These are phyloP conservation scores for Gracilaria domingensis DNA, from an alignment of 23 red algal species.

Conservation along the genomic window DNA sequence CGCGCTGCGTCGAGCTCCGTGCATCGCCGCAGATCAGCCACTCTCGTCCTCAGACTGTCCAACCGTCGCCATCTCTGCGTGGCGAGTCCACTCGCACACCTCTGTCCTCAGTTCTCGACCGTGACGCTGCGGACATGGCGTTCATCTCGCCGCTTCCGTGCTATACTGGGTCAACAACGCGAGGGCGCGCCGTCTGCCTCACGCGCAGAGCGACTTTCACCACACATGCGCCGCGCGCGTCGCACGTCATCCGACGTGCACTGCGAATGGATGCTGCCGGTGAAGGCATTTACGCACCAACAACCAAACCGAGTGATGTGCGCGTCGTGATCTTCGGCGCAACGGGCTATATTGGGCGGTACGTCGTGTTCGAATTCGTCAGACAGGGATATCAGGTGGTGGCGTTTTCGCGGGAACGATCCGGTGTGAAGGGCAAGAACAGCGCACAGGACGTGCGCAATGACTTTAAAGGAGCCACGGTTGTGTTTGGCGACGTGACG, in stretches of 20 bases:
- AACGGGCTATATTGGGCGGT: slow-evolving; percentile 83
- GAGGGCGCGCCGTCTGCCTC: neutral
- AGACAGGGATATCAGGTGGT: slow-evolving; percentile 70
- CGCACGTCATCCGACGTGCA: neutral
- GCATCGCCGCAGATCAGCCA: neutral
- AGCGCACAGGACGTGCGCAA: neutral
- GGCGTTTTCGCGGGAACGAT: slow-evolving; percentile 59
- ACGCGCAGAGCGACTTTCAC: neutral
- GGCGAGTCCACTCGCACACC: neutral
- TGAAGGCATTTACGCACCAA: slow-evolving; percentile 60
- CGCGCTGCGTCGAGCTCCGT: neutral
- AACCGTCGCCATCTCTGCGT: too few relatives aligned
- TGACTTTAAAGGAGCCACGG: slow-evolving; percentile 37
- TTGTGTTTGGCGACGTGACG: slow-evolving; percentile 73
- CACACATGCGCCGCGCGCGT: neutral
- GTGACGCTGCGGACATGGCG: neutral
- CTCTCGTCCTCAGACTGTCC: neutral
- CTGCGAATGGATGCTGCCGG: slow-evolving; percentile 46
- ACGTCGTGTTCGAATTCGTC: slow-evolving; percentile 61
- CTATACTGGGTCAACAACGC: neutral
- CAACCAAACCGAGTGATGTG: slow-evolving; percentile 23
- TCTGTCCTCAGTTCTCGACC: neutral
- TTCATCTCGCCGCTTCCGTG: slow-evolving; percentile 1
- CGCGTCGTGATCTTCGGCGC: slow-evolving; percentile 80
- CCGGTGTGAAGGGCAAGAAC: slow-evolving; percentile 62